These are phyloP conservation scores for Orbilia blumenaviensis DNA, from an alignment of 2,329 filamentous ascomycete genomes.

Conservation along the genomic window DNA sequence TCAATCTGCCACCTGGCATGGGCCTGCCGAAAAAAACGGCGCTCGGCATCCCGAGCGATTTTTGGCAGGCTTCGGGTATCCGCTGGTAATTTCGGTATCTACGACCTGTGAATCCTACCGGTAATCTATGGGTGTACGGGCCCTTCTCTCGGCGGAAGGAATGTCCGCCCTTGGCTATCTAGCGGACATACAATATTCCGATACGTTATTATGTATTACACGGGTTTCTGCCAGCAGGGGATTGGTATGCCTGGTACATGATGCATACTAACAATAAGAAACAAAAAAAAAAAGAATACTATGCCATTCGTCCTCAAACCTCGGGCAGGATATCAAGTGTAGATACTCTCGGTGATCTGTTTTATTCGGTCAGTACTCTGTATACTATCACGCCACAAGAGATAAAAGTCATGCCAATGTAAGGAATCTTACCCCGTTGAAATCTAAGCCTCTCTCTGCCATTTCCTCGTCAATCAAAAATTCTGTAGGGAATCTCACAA, in stretches of 20 bases:
- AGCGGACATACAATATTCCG: conserved; percentile 52
- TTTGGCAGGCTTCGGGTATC: conserved; percentile 26
- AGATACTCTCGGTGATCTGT: conserved; percentile 53
- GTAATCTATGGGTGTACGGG: conserved; percentile 18
- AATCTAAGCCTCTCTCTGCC: conserved; percentile 72
- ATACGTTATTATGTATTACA: conserved; percentile 16
- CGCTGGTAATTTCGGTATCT: conserved; percentile 31
- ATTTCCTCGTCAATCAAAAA: conserved; percentile 85
- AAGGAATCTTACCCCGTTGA: conserved; percentile 39
- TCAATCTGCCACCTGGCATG: conserved; percentile 24
- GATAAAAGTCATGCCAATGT: background rate
- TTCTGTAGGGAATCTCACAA: conserved; percentile 94
- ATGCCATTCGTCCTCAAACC: conserved; percentile 13
- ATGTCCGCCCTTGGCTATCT: background rate
- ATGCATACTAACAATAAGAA: background rate
- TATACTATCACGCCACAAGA: background rate
- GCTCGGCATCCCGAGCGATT: conserved; percentile 52
- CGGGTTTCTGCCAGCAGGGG: conserved; percentile 23
- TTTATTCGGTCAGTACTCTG: conserved; percentile 8
- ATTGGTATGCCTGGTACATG: conserved; percentile 1
- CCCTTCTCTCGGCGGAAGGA: conserved; percentile 18
- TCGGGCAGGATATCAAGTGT: conserved; percentile 15
- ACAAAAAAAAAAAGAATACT: background rate
- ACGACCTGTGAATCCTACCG: conserved; percentile 33
- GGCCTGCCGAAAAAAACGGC: conserved; percentile 21